A percentile compares a stretch with the other conserved stretches of the same genome.
These are phyloP conservation scores for Taiwanofungus camphoratus DNA, from an alignment of 1,284 basidiomycete species.

Conservation along the genomic window DNA sequence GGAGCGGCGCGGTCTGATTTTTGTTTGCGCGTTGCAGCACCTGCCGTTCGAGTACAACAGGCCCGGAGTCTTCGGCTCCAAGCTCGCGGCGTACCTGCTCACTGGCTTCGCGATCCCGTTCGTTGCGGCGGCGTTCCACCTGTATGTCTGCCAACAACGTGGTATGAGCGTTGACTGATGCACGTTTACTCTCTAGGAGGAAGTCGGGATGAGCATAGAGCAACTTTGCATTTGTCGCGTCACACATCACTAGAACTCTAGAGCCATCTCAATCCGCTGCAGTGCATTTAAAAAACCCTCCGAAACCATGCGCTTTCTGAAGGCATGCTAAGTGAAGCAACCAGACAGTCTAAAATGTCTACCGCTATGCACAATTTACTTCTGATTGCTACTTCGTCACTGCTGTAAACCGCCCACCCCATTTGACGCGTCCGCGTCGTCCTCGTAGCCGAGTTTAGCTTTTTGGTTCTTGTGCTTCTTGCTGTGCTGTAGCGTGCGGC, in stretches of 20 bases:
- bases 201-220: conserved; percentile 16
- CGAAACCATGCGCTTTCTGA: too few relatives aligned
- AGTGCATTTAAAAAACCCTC: conserved; percentile 6
- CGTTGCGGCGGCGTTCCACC: conserved; percentile 52
- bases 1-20: conserved; percentile 5
- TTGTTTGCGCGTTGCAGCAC: conserved; percentile 38
- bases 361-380: too few relatives aligned
- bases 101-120: conserved; percentile 66
- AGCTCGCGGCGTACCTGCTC: conserved; percentile 48
- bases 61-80: conserved; percentile 52
- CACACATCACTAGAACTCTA: background rate
- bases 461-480: conserved; percentile 34
- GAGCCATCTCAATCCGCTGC: conserved; percentile 3
- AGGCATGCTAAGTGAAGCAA: too few relatives aligned
- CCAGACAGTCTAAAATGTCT: too few relatives aligned
- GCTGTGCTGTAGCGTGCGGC: conserved; percentile 35
- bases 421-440: too few relatives aligned
- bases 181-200: conserved; percentile 16
- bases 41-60: conserved; percentile 62
- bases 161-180: conserved; percentile 2
- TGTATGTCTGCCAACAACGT: conserved; percentile 64
- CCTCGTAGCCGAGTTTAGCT: conserved; percentile 26
- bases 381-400: too few relatives aligned
- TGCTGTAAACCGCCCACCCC: too few relatives aligned
- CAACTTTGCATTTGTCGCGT: too few relatives aligned